Evolutionary conservation across 164 flowering plant genomes (phyloP), one percentile per base, ranked within the genome.

Genomic region (Echeveria elegans): DNA sequence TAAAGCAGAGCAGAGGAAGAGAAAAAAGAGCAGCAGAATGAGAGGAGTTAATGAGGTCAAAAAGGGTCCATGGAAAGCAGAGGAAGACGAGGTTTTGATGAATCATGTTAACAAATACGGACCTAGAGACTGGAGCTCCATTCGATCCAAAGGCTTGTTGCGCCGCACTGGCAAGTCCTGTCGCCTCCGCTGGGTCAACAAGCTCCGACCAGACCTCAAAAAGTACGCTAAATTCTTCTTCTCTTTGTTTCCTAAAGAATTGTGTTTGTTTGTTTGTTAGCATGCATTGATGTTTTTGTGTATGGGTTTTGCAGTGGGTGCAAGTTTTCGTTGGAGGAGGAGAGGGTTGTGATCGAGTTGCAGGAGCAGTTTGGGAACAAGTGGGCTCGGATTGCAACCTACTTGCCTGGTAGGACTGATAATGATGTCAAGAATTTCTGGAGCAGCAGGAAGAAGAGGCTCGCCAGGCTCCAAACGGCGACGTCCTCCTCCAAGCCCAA

Each of bases 61-160:
- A 66, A 90, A 88, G 77, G 98, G 98, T 67, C 96, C 98, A 72
- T 92, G 98, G 96, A 88, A 83, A 71, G 80, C 85, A 2, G 96
- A 90, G 72, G 96, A 92, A 74, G 96, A 92, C 52, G 82, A 86
- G 64, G 86, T 92, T n/a, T 77, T 92, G 43, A 68, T 87, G 30
- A 83, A 80, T 70, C 89, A 85, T 69, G 96, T 90, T 1, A 79
- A 76, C 66, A 82, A 77, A 56, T 81, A 82, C 56, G 98, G 98
- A 8, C 95, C 98, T 0, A 71, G 95, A 66, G 97, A 91, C 66
- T 91, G 96, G 98, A 94, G 98, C 95, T 88, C 97, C 86, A 89
- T 94, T 88, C 94, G 93, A 85, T 89, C 96, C 96, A 91, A 89
- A 77, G 95, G 96, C 36, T 85, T 94, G 29, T 68, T 94, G 45